Percentiles rank a stretch among this genome's conserved stretches.
Conservation (phyloP, 169 alveolate species). For the Cryptosporidium tyzzeri region DNA sequence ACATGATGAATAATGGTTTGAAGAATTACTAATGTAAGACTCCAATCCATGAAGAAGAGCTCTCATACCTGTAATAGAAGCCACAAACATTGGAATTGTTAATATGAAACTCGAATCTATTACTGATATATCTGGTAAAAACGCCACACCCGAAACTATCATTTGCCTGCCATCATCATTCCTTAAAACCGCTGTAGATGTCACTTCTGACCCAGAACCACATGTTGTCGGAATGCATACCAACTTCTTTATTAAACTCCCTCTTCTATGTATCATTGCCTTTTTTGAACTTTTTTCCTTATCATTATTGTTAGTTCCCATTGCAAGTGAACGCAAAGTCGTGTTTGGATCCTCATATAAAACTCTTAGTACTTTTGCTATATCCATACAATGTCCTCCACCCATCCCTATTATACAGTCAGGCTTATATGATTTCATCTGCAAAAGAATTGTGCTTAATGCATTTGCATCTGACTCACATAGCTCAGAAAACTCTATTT, state of each 20-base stretch:
- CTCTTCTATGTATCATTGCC: constrained; percentile 47
- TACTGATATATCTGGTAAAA: constrained; percentile 64
- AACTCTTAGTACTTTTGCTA: constrained; percentile 51
- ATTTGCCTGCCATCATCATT: constrained; percentile 69
- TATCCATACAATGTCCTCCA: constrained; percentile 75
- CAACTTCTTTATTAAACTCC: constrained; percentile 51
- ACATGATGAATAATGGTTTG: constrained; percentile 50
- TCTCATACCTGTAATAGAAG: constrained; percentile 67
- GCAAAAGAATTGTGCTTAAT: constrained; percentile 31
- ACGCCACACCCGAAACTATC: constrained; percentile 69
- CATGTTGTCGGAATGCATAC: constrained; percentile 73
- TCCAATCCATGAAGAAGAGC: constrained; percentile 69
- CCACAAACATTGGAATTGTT: constrained; percentile 50
- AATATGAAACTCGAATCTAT: constrained; percentile 50
- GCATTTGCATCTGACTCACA: constrained; percentile 72
- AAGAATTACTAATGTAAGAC: constrained; percentile 27
- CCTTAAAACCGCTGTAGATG: constrained; percentile 64
- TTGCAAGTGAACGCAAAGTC: constrained; percentile 51
- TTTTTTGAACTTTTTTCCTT: constrained; percentile 4
- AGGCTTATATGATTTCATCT: constrained; percentile 55
- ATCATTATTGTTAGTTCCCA: constrained; percentile 20
- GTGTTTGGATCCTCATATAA: constrained; percentile 66
- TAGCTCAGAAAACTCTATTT: constrained; percentile 26
- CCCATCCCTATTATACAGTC: constrained; percentile 72
- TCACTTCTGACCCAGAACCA: constrained; percentile 72